Base-by-base conservation (phyloP, 2,329 filamentous ascomycete genomes). In the Sphaerulina vaccinii region DNA sequence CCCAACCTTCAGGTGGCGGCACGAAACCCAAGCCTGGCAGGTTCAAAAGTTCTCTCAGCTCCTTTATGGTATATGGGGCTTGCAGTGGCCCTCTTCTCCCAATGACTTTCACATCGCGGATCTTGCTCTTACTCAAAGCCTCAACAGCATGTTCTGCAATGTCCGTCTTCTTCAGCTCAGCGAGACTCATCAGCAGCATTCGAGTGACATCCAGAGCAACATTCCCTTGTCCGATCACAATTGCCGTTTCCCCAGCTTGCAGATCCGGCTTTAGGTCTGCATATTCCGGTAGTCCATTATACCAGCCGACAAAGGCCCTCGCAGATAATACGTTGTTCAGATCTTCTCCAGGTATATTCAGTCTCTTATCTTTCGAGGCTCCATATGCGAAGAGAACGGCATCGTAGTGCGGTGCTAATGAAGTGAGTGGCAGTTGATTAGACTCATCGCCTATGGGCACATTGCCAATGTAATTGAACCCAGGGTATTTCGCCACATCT, bases 41-140 rank as follows among this genome's bases (percentile, higher is more conserved):
- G 43, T 87, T 86, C 73, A 96, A 84, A 3, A 99, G 75, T 70
- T 99, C 93, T 29, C 93, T 84, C 13, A 90, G 75, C 73, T 99
- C 93, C 70, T 96, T 97, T 68, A 96, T 95, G 0, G 92, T 96
- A 64, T 96, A 97, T 1, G 93, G 85, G 19, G 90, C 92, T 85
- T 92, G 63, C n/a, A 64, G 48, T 1, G 91, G 90, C 0, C 93
- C 93, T 65, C 93, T 81, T 61, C 93, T 81, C 10, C 92, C 93
- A 18, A 97, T 86, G n/a, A 99, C 80, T 54, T 86, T 85, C 2
- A 99, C 90, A 33, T 86, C 80, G 65, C 83, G 88, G 42, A 97
- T 78, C 51, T 77, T 86, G 68, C 87, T 96, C 59, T 76, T 80
- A 1, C 83, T 79, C 36, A 99, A 70, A 0, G 80, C 79, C 45